These are phyloP conservation scores for Talaromyces wortmannii DNA, from an alignment of 495 filamentous ascomycete genomes.

Conservation along the genomic window DNA sequence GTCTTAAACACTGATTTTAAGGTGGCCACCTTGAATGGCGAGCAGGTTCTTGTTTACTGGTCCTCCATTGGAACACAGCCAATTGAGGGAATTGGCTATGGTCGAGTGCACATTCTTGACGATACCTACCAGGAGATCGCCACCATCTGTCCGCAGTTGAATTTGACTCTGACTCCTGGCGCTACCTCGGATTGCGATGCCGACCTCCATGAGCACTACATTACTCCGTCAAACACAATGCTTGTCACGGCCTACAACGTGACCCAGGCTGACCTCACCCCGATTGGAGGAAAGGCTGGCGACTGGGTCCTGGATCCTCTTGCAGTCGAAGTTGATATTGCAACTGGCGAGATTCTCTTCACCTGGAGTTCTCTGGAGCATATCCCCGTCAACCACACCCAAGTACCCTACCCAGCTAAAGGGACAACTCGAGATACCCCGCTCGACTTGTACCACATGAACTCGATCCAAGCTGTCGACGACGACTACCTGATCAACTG, in stretches of 20 bases:
- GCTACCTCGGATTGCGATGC: slow-evolving; percentile 7
- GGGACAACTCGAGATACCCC: slow-evolving; percentile 13
- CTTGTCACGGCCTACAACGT: slow-evolving; percentile 41
- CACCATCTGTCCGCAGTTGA: slow-evolving; percentile 7
- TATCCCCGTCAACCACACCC: slow-evolving; percentile 4
- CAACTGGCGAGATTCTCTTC: slow-evolving; percentile 30
- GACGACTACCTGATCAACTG: slow-evolving; percentile 26
- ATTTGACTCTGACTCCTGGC: background rate
- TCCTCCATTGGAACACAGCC: background rate
- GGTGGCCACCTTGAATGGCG: slow-evolving; percentile 15
- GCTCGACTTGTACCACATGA: slow-evolving; percentile 34
- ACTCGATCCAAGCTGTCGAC: slow-evolving; percentile 21
- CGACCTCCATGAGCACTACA: slow-evolving; percentile 35
- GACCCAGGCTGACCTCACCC: slow-evolving; percentile 33
- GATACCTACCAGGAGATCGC: slow-evolving; percentile 34
- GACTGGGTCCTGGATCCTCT: slow-evolving; percentile 46
- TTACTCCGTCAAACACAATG: slow-evolving; percentile 36
- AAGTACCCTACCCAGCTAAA: background rate
- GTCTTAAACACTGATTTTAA: slow-evolving; percentile 9
- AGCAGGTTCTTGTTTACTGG: slow-evolving; percentile 21
- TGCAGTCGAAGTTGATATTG: slow-evolving; percentile 39
- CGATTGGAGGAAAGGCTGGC: slow-evolving; percentile 31
- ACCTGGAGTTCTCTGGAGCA: slow-evolving; percentile 28
- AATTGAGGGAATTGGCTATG: slow-evolving; percentile 20
- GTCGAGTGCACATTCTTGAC: slow-evolving; percentile 30